Base-by-base conservation (phyloP, 1,284 basidiomycete genomes). In the Gomphus bonarii region DNA sequence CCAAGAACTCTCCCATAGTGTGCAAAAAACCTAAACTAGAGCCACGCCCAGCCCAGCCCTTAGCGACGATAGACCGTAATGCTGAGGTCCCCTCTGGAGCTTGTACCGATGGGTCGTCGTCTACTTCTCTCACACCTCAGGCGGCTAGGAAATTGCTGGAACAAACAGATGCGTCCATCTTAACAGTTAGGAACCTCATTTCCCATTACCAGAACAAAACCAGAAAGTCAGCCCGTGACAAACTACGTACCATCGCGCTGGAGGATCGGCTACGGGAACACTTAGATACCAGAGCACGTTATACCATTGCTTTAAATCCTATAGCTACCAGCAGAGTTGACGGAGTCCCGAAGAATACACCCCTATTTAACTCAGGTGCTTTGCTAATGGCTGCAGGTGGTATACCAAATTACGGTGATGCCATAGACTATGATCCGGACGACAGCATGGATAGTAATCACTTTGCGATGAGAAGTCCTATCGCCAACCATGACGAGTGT, bases 401-500 rank as follows among this genome's bases (percentile, higher is more conserved):
- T 0, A 61, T 72, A 16, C 60, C 63, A 16, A 53, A 55, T 8
- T 50, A 61, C 50, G 72, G 68, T 56, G 65, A 66, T 10, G 55
- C 63, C 12, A 61, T 64, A 47, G 67, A 65, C 48, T 33, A 55
- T 12, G 42, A 58, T 10, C 46, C 36, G 6, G 51, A 54, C n/a
- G 52, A 49, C 31, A 20, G 47, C 22, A 22, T 50, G n/a, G 12
- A 20, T 22, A n/a, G 38, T 1, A 43, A 44, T 40, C 28, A 22
- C 28, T 33, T 31, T 8, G 7, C 22, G 18, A 16, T 30, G 18
- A 40, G 57, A 36, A 25, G 33, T 16, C 33, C 53, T 12, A n/a
- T 50, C 31, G 77, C 77, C 3, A 68, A 70, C 28, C 68, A 72
- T 10, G 74, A 75, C 55, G 79, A 80, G 79, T 80, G 65, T 25